Base-by-base conservation (phyloP, 352 stramenopile species). In the Globisporangium alternatum region DNA sequence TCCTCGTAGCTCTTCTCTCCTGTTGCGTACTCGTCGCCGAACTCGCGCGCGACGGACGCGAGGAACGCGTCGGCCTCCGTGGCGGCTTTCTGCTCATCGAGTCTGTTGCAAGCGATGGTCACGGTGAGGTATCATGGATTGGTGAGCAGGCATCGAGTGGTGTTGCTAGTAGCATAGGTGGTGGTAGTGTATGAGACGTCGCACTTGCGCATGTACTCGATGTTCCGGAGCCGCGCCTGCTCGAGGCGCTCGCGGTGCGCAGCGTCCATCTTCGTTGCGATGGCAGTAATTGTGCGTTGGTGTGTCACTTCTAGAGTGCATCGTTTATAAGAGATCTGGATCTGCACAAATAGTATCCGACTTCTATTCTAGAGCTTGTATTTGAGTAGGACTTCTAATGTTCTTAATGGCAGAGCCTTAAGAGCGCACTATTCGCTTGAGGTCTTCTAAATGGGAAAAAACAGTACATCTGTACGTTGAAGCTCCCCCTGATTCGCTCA, bases 171-270 rank as follows among this genome's bases (percentile, higher is more conserved):
- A 43, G 33, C 33, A 39, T 10, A 10, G 6, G 33, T 39, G 33
- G 0, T 39, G 37, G 15, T 47, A 5, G 41, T 47, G 17, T 21
- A 47, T 47, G 17, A n/a, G 5, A 8, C 15, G 10, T 37, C 69
- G 9, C 62, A 84, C 76, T 71, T 57, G n/a, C 75, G 77, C 35
- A 95, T 86, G 62, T 93, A 95, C 69, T 76, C 83, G 56, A 92
- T 72, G 66, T 95, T 95, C 70, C 82, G 83, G 52, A 71, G 71
- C 7, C 78, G 75, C 45, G 86, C 86, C 17, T 70, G 73, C 65
- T 86, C 82, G 47, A 95, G 76, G 47, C 86, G 86, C 56, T 75
- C 73, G 15, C 64, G 65, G 44, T 90, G 62, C 43, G 54, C 78
- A 17, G 70, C 64, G 57, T 90, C 74, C 76, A 90, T 87, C 10